A percentile compares a stretch with the other conserved stretches of the same genome.
phyloP scores from a whole-genome alignment of 345 rosid species.

The Laguncularia racemosa region DNA sequence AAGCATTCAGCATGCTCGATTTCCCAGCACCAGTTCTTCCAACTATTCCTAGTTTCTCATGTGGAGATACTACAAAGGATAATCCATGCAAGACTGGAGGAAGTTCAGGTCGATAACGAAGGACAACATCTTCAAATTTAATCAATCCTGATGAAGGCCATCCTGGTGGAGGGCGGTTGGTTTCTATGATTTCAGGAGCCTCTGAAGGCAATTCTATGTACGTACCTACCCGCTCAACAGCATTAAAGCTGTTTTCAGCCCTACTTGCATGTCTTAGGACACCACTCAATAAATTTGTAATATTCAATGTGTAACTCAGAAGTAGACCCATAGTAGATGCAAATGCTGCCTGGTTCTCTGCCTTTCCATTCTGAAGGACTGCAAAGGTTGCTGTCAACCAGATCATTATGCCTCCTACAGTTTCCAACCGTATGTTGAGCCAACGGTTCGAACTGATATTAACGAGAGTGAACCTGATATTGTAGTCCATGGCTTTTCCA shows the following conservation, averaged over 20 bases:
- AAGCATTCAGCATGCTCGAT: conserved; percentile 91
- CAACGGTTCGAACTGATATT: conserved; percentile 77
- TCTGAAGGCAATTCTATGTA: conserved; percentile 85
- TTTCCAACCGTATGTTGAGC: conserved; percentile 77
- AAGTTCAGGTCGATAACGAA: conserved; percentile 90
- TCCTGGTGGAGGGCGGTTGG: conserved; percentile 63
- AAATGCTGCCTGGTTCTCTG: conserved; percentile 54
- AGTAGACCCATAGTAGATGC: conserved; percentile 95
- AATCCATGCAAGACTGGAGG: conserved; percentile 83
- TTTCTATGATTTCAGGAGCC: conserved; percentile 59
- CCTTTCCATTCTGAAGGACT: conserved; percentile 61
- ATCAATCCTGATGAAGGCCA: conserved; percentile 86
- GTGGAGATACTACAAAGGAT: conserved; percentile 47
- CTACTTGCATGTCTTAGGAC: conserved; percentile 84
- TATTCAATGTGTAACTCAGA: conserved; percentile 81
- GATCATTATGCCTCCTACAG: conserved; percentile 88
- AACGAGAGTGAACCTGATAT: conserved; percentile 81
- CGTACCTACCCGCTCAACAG: conserved; percentile 85
- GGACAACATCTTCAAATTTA: conserved; percentile 69
- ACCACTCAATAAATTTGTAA: conserved; percentile 63
- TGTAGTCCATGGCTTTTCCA: conserved; percentile 87
- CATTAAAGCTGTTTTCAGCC: conserved; percentile 92
- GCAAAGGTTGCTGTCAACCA: conserved; percentile 90
- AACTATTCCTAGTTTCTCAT: conserved; percentile 85
- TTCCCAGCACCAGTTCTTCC: conserved; percentile 99